phyloP scores from a whole-genome alignment of 2,329 filamentous ascomycete species.

The Dryadomyces sulphureus region DNA sequence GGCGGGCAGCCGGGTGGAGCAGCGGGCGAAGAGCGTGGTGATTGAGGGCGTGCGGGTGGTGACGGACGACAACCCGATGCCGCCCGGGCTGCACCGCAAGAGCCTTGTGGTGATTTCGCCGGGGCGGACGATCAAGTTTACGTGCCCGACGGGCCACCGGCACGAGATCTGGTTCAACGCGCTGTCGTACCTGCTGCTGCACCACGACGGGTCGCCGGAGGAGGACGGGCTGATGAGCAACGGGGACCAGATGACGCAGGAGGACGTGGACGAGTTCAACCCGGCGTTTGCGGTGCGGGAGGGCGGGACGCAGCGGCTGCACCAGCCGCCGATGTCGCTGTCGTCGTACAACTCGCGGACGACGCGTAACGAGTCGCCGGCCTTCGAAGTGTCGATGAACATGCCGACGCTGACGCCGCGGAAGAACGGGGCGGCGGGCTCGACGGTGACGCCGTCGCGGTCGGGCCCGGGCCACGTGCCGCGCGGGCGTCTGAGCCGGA shows the following conservation, averaged over 20 bases:
- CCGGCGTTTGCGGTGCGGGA: conserved; percentile 33
- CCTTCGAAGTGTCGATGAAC: conserved; percentile 29
- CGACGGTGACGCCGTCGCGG: conserved; percentile 9
- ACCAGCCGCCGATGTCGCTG: conserved; percentile 46
- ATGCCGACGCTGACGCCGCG: conserved; percentile 41
- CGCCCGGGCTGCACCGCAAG: conserved; percentile 87
- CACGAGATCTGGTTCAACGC: conserved; percentile 99
- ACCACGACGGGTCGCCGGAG: conserved; percentile 34
- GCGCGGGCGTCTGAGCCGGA: conserved; percentile 36
- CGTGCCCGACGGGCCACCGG: conserved; percentile 79
- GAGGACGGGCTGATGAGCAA: conserved; percentile 41
- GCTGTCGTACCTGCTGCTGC: conserved; percentile 77
- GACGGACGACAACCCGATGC: conserved; percentile 86
- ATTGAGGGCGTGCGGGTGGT: conserved; percentile 90
- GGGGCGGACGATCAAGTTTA: conserved; percentile 82
- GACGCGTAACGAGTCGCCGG: conserved; percentile 50
- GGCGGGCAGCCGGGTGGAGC: conserved; percentile 57
- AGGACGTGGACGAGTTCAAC: conserved; percentile 70
- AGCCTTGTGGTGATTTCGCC: conserved; percentile 83
- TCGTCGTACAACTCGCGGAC: conserved; percentile 70
- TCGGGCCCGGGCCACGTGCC: conserved; percentile 16
- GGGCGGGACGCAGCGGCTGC: conserved; percentile 24
- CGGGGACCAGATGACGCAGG: conserved; percentile 37
- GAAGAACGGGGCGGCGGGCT: conserved; percentile 15
- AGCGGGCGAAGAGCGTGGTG: conserved; percentile 73